A percentile compares a stretch with the other conserved stretches of the same genome.
Conservation (phyloP, 1,284 basidiomycete species). For the Apiotrichum gamsii region DNA sequence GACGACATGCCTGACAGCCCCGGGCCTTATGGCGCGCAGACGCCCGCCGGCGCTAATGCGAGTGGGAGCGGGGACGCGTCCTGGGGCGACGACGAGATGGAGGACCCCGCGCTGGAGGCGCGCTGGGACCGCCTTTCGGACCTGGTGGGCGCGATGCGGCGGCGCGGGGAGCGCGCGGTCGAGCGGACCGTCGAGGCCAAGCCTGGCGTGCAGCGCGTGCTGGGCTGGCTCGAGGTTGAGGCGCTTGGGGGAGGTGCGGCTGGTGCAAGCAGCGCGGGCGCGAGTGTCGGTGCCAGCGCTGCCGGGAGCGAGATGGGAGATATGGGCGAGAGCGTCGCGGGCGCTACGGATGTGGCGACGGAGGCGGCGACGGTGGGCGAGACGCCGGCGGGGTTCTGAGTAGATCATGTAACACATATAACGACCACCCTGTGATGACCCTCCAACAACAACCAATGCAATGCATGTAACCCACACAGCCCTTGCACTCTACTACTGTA, state of each 20-base stretch:
- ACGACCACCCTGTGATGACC: background rate
- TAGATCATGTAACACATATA: too few species aligned
- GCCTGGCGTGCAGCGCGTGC: constrained; percentile 24
- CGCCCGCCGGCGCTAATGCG: too few species aligned
- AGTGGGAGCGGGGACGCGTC: too few species aligned
- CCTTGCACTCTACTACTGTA: too few species aligned
- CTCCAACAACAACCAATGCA: too few species aligned
- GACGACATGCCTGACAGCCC: constrained; percentile 9
- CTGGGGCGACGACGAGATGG: constrained; percentile 19
- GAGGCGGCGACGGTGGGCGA: too few species aligned
- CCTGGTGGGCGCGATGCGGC: constrained; percentile 29
- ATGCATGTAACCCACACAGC: too few species aligned
- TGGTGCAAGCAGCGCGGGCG: too few species aligned
- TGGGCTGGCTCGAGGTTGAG: constrained; percentile 33
- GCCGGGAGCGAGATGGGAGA: background rate
- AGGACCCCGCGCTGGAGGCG: constrained; percentile 34
- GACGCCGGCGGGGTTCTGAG: too few species aligned
- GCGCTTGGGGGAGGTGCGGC: constrained; percentile 7
- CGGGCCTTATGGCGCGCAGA: too few species aligned
- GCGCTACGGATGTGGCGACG: too few species aligned
- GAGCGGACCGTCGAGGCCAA: constrained; percentile 22
- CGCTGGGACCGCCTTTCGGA: constrained; percentile 38
- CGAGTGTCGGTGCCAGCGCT: background rate
- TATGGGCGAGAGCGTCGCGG: background rate
- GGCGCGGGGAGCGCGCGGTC: constrained; percentile 29